Evolutionary conservation across 164 flowering plant species (phyloP).

Genomic region (Nymphaea colorata): DNA sequence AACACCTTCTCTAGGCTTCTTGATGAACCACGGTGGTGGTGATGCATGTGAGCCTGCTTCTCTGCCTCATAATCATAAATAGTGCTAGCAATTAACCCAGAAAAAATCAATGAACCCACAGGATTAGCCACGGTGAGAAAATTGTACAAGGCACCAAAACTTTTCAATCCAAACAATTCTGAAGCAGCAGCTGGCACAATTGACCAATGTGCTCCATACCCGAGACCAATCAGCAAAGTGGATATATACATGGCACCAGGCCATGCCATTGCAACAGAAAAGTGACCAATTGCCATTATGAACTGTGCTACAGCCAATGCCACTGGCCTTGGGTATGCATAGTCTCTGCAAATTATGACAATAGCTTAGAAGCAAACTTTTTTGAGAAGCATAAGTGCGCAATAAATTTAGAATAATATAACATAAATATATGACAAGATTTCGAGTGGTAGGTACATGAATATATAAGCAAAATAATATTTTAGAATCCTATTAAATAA

Average conservation of each 20-base stretch:
- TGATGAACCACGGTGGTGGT: neutral
- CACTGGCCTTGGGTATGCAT: conserved; percentile 79
- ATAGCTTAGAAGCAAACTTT: neutral
- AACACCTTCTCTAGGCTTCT: neutral
- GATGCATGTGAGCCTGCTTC: conserved; percentile 31
- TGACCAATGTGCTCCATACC: conserved; percentile 99
- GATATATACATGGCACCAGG: conserved; percentile 84
- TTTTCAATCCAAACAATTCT: conserved; percentile 89
- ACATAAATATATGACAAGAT: no score
- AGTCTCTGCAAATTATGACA: conserved; percentile 32
- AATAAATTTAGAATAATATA: no score
- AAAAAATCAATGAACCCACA: conserved; percentile 75
- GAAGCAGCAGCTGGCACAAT: conserved; percentile 94
- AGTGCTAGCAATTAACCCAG: conserved; percentile 74
- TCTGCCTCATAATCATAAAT: conserved; percentile 88
- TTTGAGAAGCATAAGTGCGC: no score
- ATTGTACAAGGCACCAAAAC: conserved; percentile 86
- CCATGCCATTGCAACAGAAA: conserved; percentile 81
- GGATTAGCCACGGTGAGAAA: conserved; percentile 88
- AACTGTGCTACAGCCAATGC: conserved; percentile 74
- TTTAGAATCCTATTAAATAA: no score
- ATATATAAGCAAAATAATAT: no score
- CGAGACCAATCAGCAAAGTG: conserved; percentile 83
- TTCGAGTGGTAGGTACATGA: no score
- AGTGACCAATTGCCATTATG: conserved; percentile 77